phyloP scores from a whole-genome alignment of 2,329 filamentous ascomycete genomes.

The Ophiognomonia clavigignenti-juglandacearum region DNA sequence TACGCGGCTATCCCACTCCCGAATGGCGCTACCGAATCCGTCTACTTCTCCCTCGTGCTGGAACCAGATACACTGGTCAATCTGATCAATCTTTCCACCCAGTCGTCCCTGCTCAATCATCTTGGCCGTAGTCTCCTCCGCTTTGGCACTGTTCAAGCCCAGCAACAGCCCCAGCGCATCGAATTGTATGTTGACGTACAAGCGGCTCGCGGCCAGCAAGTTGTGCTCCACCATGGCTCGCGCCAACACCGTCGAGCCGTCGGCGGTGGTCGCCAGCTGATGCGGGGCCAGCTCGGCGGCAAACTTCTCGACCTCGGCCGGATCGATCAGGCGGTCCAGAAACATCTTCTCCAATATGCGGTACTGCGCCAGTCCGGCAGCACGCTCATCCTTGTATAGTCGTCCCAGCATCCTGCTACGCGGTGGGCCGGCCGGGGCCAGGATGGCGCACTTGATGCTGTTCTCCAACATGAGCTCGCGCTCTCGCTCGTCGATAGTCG shows the following conservation, averaged over 20 bases:
- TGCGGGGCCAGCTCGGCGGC: constrained; percentile 76
- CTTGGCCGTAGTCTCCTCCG: constrained; percentile 83
- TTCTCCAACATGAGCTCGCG: constrained; percentile 78
- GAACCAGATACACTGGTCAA: constrained; percentile 84
- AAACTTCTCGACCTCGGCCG: constrained; percentile 82
- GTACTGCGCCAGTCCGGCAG: constrained; percentile 70
- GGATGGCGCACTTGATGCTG: constrained; percentile 85
- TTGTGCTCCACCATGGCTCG: constrained; percentile 97
- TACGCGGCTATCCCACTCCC: constrained; percentile 86
- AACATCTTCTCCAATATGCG: constrained; percentile 97
- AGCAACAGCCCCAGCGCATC: constrained; percentile 72
- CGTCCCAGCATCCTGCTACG: constrained; percentile 75
- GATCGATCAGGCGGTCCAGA: constrained; percentile 75
- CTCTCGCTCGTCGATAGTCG: constrained; percentile 79
- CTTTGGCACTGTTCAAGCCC: constrained; percentile 72
- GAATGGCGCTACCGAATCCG: constrained; percentile 62
- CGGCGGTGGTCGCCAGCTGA: constrained; percentile 82
- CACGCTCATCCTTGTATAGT: constrained; percentile 90
- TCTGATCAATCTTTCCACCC: constrained; percentile 88
- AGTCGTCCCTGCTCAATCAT: constrained; percentile 96
- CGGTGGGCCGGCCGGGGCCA: constrained; percentile 84
- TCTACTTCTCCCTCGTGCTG: constrained; percentile 62
- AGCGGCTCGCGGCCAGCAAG: constrained; percentile 73
- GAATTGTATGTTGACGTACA: constrained; percentile 74
- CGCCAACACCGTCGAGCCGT: constrained; percentile 88